Evolutionary conservation across 495 filamentous ascomycete species (phyloP).

Genomic region (Penicillium ochrochloron): DNA sequence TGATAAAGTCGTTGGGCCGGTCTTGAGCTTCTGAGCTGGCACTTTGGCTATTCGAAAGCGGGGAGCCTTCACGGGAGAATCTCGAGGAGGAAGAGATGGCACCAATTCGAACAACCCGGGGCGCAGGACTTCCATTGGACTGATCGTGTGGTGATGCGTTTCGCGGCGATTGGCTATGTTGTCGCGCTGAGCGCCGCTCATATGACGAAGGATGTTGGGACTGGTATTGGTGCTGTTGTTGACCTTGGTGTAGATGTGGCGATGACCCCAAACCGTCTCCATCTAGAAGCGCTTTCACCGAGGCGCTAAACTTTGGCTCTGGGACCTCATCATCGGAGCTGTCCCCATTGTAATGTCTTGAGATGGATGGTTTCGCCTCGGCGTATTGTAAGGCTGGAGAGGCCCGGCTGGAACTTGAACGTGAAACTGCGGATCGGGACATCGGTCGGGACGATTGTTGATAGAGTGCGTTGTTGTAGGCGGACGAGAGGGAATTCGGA

Average conservation of each 20-base stretch:
- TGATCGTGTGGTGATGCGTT: conserved; percentile 46
- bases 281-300: conserved; percentile 75
- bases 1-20: conserved; percentile 60
- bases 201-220: conserved; percentile 34
- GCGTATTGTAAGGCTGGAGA: conserved; percentile 41
- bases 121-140: conserved; percentile 50
- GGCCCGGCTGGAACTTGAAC: conserved; percentile 46
- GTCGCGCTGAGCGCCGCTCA: conserved; percentile 34
- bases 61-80: conserved; percentile 42
- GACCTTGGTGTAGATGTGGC: conserved; percentile 40
- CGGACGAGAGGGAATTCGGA: conserved; percentile 43
- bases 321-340: conserved; percentile 77
- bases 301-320: conserved; percentile 79
- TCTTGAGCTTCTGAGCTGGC: conserved; percentile 35
- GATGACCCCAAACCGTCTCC: conserved; percentile 63
- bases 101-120: conserved; percentile 65
- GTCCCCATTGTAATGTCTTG: conserved; percentile 57
- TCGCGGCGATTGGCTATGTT: conserved; percentile 43
- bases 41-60: conserved; percentile 38
- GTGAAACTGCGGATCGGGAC: conserved; percentile 49
- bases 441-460: conserved; percentile 45
- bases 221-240: conserved; percentile 43
- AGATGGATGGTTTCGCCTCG: conserved; percentile 24
- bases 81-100: conserved; percentile 42
- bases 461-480: conserved; percentile 42